Base-by-base conservation (phyloP, 2,329 filamentous ascomycete genomes). In the Alternaria sp. region DNA sequence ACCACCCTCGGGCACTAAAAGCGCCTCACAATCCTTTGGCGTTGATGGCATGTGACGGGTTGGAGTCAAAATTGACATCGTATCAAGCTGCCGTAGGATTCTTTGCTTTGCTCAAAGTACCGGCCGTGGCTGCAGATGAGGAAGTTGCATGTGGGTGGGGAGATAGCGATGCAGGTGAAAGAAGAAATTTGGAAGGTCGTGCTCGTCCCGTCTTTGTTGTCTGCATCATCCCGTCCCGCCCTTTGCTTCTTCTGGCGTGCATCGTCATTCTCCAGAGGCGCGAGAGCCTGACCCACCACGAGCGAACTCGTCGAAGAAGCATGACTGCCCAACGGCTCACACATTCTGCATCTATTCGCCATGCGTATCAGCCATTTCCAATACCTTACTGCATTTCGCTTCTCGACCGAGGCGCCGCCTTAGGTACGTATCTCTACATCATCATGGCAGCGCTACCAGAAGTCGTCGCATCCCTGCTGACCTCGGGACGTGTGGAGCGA, bases 21-120 rank as follows among this genome's bases (percentile, higher is more conserved):
- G 61, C 76, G 74, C 75, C 72, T 72, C 72, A 66, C 67, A 66
- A 73, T 76, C 71, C 75, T 74, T 65, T 66, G 56, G 68, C 67
- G 64, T 63, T 66, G 60, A 61, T 49, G 58, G 63, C 60, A 64
- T 61, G 56, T 63, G 33, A 67, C 64, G 74, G 69, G 63, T 64
- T 64, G 61, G 58, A 62, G 63, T 55, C 68, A 72, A 74, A 66
- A 60, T 60, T 61, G 63, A 71, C 69, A 56, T 61, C 61, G 64
- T 64, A 65, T 56, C 26, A 63, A 51, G 43, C 12, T 28, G 45
- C 55, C 43, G 26, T 46, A 23, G 51, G 15, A 12, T 55, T 20
- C 23, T 54, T 67, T 55, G 23, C 43, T 61, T 63, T 66, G 60
- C 59, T 51, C 37, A 25, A 57, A n/a, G 41, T 55, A 43, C 57